These are phyloP conservation scores for Dictyostelium brefeldianum DNA, from an alignment of 78 protist species.

Conservation along the genomic window DNA sequence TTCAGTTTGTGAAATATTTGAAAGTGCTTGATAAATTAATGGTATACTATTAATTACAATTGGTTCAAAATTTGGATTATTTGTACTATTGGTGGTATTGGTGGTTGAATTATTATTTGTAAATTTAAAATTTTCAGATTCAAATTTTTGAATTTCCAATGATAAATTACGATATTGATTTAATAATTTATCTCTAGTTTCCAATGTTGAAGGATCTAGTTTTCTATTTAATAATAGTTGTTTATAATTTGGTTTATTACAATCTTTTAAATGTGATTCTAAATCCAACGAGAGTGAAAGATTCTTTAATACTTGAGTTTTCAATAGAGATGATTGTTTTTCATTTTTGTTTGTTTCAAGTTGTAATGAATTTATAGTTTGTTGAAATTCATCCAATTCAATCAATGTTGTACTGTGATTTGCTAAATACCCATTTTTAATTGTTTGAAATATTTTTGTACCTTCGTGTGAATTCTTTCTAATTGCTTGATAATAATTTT, in stretches of 20 bases:
- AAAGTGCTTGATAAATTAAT: conserved; percentile 17
- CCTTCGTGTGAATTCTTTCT: neutral
- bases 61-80: neutral
- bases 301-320: neutral
- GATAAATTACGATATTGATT: neutral
- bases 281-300: conserved; percentile 5
- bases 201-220: conserved; percentile 12
- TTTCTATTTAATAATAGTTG: conserved; percentile 6
- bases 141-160: conserved; percentile 9
- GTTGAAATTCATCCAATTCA: conserved; percentile 1
- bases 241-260: neutral
- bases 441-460: neutral
- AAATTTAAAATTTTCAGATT: neutral
- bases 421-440: neutral
- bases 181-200: neutral
- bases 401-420: neutral
- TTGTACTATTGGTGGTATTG: neutral
- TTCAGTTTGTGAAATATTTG: conserved; percentile 26
- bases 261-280: neutral
- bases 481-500: neutral
- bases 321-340: neutral
- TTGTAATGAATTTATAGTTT: neutral
- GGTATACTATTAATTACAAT: neutral
- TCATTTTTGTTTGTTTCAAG: neutral
- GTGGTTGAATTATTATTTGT: neutral